A percentile compares a stretch with the other conserved stretches of the same genome.
phyloP scores from a whole-genome alignment of 768 basidiomycete species.

The Agrocybe pediades region DNA sequence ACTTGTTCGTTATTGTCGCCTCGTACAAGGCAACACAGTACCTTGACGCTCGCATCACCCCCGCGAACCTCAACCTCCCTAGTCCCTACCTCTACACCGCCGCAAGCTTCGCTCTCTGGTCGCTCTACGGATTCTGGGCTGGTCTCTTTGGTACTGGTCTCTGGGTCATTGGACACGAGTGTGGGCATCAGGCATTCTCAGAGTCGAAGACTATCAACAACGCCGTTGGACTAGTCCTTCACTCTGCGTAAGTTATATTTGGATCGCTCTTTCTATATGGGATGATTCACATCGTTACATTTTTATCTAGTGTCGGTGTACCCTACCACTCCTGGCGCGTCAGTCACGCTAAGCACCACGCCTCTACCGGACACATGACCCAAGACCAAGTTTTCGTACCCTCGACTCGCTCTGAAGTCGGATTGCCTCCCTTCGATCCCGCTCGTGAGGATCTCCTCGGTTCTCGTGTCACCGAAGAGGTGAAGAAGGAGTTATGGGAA shows the following conservation, averaged over 20 bases:
- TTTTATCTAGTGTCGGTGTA: conserved; percentile 72
- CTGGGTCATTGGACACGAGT: conserved; percentile 95
- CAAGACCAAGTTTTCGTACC: conserved; percentile 98
- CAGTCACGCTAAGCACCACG: conserved; percentile 94
- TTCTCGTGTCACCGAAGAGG: conserved; percentile 62
- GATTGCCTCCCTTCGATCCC: conserved; percentile 66
- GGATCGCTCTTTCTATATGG: conserved; percentile 10
- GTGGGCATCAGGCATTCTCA: conserved; percentile 96
- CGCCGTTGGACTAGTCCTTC: conserved; percentile 88
- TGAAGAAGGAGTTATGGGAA: conserved; percentile 77
- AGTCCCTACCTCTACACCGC: conserved; percentile 63
- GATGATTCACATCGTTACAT: conserved; percentile 18
- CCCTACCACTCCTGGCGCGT: conserved; percentile 98
- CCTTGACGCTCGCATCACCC: conserved; percentile 64
- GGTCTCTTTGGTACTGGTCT: conserved; percentile 91
- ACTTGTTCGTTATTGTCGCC: conserved; percentile 66
- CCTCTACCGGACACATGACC: conserved; percentile 89
- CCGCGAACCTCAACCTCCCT: conserved; percentile 54
- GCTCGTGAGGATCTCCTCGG: conserved; percentile 68
- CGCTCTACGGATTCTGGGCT: conserved; percentile 76
- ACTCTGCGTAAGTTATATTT: conserved; percentile 69
- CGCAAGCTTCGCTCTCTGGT: conserved; percentile 71
- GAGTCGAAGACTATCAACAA: conserved; percentile 92
- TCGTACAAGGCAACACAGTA: conserved; percentile 69
- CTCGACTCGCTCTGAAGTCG: conserved; percentile 74